Evolutionary conservation across 2,329 filamentous ascomycete genomes (phyloP).

Genomic region (Fusarium sp.): DNA sequence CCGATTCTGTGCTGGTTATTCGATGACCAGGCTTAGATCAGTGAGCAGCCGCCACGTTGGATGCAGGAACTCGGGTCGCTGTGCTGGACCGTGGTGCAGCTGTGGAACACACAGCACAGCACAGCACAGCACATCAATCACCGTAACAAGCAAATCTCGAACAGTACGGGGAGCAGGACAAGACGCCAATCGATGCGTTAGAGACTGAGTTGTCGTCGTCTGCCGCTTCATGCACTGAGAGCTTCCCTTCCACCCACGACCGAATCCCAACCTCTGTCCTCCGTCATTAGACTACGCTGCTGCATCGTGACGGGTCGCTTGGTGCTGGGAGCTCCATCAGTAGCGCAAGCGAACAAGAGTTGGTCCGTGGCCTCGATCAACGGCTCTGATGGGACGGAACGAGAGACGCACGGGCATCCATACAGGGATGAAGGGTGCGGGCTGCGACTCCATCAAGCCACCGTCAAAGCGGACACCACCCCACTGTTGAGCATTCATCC

Average conservation of each 20-base stretch:
- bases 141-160: conserved; percentile 16
- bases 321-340: conserved; percentile 7
- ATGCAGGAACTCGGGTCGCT: conserved; percentile 44
- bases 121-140: conserved; percentile 5
- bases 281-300: conserved; percentile 8
- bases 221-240: not conserved
- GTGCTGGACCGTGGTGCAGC: conserved; percentile 28
- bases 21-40: conserved; percentile 35
- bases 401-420: conserved; percentile 38
- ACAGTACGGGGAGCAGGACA: conserved; percentile 26
- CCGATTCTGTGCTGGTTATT: conserved; percentile 23
- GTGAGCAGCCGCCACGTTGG: conserved; percentile 45
- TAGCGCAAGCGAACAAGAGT: conserved; percentile 41
- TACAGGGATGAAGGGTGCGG: conserved; percentile 43
- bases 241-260: not conserved
- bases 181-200: conserved; percentile 4
- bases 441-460: conserved; percentile 22
- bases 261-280: conserved; percentile 16
- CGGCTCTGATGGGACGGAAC: conserved; percentile 42
- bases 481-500: conserved; percentile 32
- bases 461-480: conserved; percentile 33
- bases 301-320: not conserved
- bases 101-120: conserved; percentile 19
- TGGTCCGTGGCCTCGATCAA: conserved; percentile 44
- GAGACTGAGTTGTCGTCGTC: conserved; percentile 14